Base-by-base conservation (phyloP, 345 rosid species). In the Rhizophora apiculata region DNA sequence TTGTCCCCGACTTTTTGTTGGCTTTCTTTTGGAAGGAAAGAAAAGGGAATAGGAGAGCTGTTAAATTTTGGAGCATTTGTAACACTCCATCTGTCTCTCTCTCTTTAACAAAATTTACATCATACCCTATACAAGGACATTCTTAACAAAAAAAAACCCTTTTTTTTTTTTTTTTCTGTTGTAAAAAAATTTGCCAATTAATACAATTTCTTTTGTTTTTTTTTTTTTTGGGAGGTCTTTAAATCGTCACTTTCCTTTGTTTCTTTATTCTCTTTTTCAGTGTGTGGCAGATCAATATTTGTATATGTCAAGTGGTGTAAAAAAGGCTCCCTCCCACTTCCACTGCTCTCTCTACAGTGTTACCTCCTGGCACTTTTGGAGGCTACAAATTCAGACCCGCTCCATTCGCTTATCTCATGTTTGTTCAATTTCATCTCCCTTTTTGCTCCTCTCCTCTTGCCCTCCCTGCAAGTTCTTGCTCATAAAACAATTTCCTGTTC, bases 341-440 rank as follows among this genome's bases (percentile, higher is more conserved):
- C 49, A 13, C 70, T 9, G 55, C 56, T 49, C 57, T 39, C 65
- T 39, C 63, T 53, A 67, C 19, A 15, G 63, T 29, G 4, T 27
- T 27, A 18, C 48, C 24, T 29, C 75, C 60, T n/a, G 49, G 11
- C 69, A 46, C 75, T 65, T 81, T 83, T 59, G 70, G 62, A 60
- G 57, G 65, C 91, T 85, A 87, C 85, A 87, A 85, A 73, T 85
- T 82, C 81, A 24, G 79, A n/a, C 67, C 83, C 73, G 3, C 29
- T 20, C 13, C 75, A 74, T 53, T 58, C 75, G 39, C 77, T 78
- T 27, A 5, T 73, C 26, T 76, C 82, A 70, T 76, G 64, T 34
- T 34, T 8, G 37, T 56, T 76, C 78, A 80, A 30, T 63, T 63
- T 55, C 49, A 36, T 26, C 48, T 52, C 18, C 58, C 27, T 32